Conservation (phyloP, 164 flowering plant species). For the Houttuynia cordata region DNA sequence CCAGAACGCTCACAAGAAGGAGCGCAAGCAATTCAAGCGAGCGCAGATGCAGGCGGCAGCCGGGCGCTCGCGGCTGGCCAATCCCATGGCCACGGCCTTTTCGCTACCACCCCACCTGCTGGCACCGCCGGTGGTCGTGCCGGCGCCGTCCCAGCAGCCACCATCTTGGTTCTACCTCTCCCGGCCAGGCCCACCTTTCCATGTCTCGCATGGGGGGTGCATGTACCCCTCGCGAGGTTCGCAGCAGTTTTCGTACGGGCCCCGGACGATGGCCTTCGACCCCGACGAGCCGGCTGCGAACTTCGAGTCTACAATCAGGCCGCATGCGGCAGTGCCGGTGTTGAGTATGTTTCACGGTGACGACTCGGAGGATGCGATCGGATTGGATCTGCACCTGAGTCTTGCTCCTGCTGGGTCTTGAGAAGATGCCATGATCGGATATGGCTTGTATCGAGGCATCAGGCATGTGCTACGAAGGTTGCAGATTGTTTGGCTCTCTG, state of each 20-base stretch:
- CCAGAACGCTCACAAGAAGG: slow-evolving; percentile 96
- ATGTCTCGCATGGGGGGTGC: slow-evolving; percentile 55
- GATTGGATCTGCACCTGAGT: slow-evolving; percentile 85
- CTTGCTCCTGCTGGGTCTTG: slow-evolving; percentile 69
- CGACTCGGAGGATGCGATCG: slow-evolving; percentile 38
- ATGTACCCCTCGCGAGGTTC: slow-evolving; percentile 19
- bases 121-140: slow-evolving; percentile 21
- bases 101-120: slow-evolving; percentile 56
- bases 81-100: slow-evolving; percentile 53
- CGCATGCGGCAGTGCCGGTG: slow-evolving; percentile 17
- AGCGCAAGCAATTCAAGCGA: slow-evolving; percentile 76
- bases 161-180: slow-evolving; percentile 49
- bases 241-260: neutral
- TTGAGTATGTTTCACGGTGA: slow-evolving; percentile 42
- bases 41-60: slow-evolving; percentile 29
- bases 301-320: slow-evolving; percentile 4
- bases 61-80: slow-evolving; percentile 13
- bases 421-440: too few relatives aligned
- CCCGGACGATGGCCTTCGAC: neutral
- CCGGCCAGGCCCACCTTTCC: slow-evolving; percentile 27
- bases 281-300: neutral
- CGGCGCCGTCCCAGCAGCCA: slow-evolving; percentile 16
- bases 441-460: too few relatives aligned
- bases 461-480: too few relatives aligned
- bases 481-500: too few relatives aligned